phyloP scores from a whole-genome alignment of 1,284 basidiomycete genomes.

The Heterobasidion parviporum region DNA sequence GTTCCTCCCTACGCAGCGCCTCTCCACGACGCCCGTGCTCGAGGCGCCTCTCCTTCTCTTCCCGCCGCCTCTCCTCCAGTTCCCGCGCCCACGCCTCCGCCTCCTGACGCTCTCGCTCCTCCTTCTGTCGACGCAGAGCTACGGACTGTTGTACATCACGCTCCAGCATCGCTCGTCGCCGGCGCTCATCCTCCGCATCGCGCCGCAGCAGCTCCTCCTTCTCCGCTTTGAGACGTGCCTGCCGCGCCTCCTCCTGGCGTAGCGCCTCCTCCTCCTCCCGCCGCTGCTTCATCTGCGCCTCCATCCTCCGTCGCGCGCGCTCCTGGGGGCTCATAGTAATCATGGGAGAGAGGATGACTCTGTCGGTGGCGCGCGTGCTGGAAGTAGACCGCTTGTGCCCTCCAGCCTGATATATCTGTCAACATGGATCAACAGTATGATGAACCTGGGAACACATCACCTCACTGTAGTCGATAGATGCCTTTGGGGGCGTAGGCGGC shows the following conservation, averaged over 20 bases:
- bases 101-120: constrained; percentile 37
- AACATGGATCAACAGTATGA: not conserved
- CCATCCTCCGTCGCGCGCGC: not conserved
- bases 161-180: constrained; percentile 35
- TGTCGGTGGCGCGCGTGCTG: not conserved
- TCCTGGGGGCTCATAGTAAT: not conserved
- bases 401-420: not conserved
- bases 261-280: constrained; percentile 27
- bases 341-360: not conserved
- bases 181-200: constrained; percentile 42
- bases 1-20: not conserved
- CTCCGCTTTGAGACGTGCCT: constrained; percentile 34
- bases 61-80: constrained; percentile 23
- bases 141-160: constrained; percentile 41
- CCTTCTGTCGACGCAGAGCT: constrained; percentile 35
- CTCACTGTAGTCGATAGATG: not conserved
- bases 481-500: not conserved
- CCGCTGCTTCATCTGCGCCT: constrained; percentile 12
- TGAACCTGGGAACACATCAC: not conserved
- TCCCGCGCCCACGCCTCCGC: constrained; percentile 40
- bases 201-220: constrained; percentile 37
- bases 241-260: constrained; percentile 23
- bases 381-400: not conserved
- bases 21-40: constrained; percentile 26
- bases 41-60: constrained; percentile 34